These are phyloP conservation scores for Cladorrhinum samala DNA, from an alignment of 495 filamentous ascomycete species.

Conservation along the genomic window DNA sequence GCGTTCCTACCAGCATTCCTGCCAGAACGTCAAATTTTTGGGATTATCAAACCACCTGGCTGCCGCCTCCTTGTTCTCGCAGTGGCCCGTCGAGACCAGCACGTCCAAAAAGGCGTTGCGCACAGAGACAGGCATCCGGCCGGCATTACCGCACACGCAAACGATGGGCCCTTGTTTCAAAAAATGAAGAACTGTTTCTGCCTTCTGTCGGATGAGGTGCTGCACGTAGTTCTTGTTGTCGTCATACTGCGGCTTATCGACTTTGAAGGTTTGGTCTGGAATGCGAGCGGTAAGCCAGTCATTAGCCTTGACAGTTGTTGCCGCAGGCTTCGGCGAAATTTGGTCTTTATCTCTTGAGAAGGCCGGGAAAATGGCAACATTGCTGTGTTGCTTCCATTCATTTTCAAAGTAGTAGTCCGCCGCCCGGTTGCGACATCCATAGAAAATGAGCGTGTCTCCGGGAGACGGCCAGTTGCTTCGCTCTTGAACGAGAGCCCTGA, in stretches of 20 bases:
- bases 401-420: conserved; percentile 74
- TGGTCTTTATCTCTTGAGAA: conserved; percentile 58
- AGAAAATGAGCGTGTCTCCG: conserved; percentile 54
- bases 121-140: conserved; percentile 85
- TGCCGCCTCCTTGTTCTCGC: conserved; percentile 21
- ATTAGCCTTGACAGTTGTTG: no score
- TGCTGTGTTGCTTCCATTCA: conserved; percentile 56
- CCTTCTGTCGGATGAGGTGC: conserved; percentile 63
- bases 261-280: no score
- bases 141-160: conserved; percentile 78
- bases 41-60: conserved; percentile 22
- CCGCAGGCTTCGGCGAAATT: conserved; percentile 17
- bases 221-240: conserved; percentile 79
- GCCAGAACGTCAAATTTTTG: conserved; percentile 30
- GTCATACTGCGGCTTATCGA: conserved; percentile 30
- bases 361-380: conserved; percentile 60
- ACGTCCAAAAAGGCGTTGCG: conserved; percentile 72
- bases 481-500: conserved; percentile 74
- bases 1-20: conserved; percentile 41
- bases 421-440: conserved; percentile 65
- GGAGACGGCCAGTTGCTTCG: conserved; percentile 25
- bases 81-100: conserved; percentile 37
- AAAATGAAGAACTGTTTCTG: conserved; percentile 49
- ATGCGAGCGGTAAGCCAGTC: background rate
- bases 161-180: conserved; percentile 37